Percentiles rank a stretch among this genome's conserved stretches.
These are phyloP conservation scores for Saccharum spontaneum DNA, from an alignment of 176 grass and related monocot genomes.

Conservation along the genomic window DNA sequence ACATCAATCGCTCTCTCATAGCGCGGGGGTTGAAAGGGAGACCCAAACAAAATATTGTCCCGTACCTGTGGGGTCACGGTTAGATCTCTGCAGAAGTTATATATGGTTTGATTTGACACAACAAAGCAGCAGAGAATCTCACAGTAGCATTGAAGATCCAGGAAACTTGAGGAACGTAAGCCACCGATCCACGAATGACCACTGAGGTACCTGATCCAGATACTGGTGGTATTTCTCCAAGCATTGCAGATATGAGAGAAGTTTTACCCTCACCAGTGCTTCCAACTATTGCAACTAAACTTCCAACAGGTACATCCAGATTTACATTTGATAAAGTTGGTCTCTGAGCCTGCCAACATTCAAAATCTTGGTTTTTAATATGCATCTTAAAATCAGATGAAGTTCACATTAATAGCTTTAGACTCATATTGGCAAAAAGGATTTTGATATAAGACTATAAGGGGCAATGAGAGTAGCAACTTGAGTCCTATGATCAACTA, in stretches of 20 bases:
- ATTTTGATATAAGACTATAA: not conserved
- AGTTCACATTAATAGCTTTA: not conserved
- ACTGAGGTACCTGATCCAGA: constrained; percentile 73
- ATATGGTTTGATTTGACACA: not conserved
- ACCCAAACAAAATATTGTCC: constrained; percentile 98
- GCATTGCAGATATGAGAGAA: constrained; percentile 97
- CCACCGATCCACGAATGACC: constrained; percentile 71
- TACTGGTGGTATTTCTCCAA: constrained; percentile 81
- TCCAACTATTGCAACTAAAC: constrained; percentile 94
- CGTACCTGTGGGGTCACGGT: constrained; percentile 60
- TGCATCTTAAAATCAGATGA: constrained; percentile 13
- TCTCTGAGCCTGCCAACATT: constrained; percentile 62
- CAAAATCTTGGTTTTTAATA: constrained; percentile 15
- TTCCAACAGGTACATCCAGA: constrained; percentile 85
- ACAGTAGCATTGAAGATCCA: constrained; percentile 99
- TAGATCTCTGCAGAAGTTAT: constrained; percentile 7
- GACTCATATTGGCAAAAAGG: constrained; percentile 17
- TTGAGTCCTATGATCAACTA: not conserved
- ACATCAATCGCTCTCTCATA: constrained; percentile 78
- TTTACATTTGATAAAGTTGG: constrained; percentile 96
- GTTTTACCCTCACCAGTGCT: constrained; percentile 99
- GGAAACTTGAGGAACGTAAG: constrained; percentile 99
- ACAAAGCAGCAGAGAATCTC: constrained; percentile 40
- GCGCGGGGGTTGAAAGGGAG: constrained; percentile 63
- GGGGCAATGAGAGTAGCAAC: not conserved